Percentiles rank a stretch among this genome's conserved stretches.
These are phyloP conservation scores for Mortierella antarctica DNA, from an alignment of 192 early-diverging fungal species.

Conservation along the genomic window DNA sequence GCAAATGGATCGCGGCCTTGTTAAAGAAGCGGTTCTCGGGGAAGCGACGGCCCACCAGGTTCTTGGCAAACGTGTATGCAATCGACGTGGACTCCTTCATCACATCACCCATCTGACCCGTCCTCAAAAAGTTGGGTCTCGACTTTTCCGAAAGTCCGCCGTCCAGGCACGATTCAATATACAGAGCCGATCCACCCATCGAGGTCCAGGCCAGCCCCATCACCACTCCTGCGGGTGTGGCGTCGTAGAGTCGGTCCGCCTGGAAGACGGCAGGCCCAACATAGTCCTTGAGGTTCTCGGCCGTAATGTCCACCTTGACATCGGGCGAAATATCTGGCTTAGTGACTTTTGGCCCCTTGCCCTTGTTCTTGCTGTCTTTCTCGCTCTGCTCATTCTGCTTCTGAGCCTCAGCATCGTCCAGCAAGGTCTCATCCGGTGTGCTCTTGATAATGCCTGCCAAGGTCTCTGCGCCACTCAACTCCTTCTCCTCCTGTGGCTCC, in stretches of 20 bases:
- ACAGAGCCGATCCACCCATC: conserved; percentile 95
- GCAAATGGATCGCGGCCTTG: no score
- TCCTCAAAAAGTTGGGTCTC: conserved; percentile 75
- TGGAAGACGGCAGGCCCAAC: conserved; percentile 92
- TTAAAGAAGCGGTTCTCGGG: conserved; percentile 94
- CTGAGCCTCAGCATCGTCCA: conserved; percentile 33
- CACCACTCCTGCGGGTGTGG: conserved; percentile 92
- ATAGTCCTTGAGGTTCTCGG: conserved; percentile 87
- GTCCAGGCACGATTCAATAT: conserved; percentile 95
- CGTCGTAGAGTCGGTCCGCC: conserved; percentile 91
- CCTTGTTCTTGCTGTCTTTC: conserved; percentile 5
- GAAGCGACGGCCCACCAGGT: conserved; percentile 76
- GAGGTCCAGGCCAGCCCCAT: conserved; percentile 99
- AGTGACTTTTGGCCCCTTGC: conserved; percentile 25
- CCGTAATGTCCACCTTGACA: conserved; percentile 72
- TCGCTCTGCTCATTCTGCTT: conserved; percentile 23
- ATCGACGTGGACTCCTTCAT: conserved; percentile 98
- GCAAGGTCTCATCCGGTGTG: conserved; percentile 36
- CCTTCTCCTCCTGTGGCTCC: conserved; percentile 12
- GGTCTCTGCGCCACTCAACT: conserved; percentile 9
- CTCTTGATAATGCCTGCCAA: conserved; percentile 46
- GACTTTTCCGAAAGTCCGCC: conserved; percentile 70
- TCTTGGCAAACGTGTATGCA: conserved; percentile 96
- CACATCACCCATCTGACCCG: conserved; percentile 98
- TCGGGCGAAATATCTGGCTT: conserved; percentile 59